phyloP scores from a whole-genome alignment of 352 stramenopile genomes.

The Globisporangium acanthophoron region DNA sequence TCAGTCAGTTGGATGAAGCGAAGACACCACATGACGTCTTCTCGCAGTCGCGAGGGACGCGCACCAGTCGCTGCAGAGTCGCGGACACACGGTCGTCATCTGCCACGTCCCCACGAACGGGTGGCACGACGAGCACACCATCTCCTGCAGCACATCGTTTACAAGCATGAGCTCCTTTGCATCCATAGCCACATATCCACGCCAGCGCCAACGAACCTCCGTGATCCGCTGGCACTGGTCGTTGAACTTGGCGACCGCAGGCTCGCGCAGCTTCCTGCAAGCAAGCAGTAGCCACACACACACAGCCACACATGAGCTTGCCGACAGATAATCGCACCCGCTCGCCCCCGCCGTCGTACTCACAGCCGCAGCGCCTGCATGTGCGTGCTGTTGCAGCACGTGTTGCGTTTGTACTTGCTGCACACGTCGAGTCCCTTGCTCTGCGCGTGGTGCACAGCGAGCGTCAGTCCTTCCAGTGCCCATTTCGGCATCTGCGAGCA shows the following conservation, averaged over 20 bases:
- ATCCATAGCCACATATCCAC: neutral
- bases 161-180: neutral
- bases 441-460: slow-evolving; percentile 14
- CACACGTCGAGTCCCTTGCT: slow-evolving; percentile 67
- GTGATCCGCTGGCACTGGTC: slow-evolving; percentile 54
- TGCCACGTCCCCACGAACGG: slow-evolving; percentile 70
- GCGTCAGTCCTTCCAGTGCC: neutral
- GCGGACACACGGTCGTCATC: slow-evolving; percentile 69
- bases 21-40: too few species aligned
- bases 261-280: slow-evolving; percentile 70
- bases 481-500: too few species aligned
- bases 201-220: slow-evolving; percentile 22
- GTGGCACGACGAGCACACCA: slow-evolving; percentile 77
- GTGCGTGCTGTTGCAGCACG: slow-evolving; percentile 78
- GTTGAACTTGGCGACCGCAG: slow-evolving; percentile 73
- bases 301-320: neutral
- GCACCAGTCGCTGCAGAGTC: slow-evolving; percentile 74
- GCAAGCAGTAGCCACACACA: slow-evolving; percentile 1
- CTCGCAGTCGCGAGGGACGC: neutral
- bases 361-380: slow-evolving; percentile 55
- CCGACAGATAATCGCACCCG: neutral
- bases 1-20: neutral
- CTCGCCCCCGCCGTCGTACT: neutral
- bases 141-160: slow-evolving; percentile 32
- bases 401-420: slow-evolving; percentile 77